Percentiles rank a stretch among this genome's conserved stretches.
Evolutionary conservation across 2,329 filamentous ascomycete species (phyloP).

Genomic region (Ceratocystis eucalypticola): DNA sequence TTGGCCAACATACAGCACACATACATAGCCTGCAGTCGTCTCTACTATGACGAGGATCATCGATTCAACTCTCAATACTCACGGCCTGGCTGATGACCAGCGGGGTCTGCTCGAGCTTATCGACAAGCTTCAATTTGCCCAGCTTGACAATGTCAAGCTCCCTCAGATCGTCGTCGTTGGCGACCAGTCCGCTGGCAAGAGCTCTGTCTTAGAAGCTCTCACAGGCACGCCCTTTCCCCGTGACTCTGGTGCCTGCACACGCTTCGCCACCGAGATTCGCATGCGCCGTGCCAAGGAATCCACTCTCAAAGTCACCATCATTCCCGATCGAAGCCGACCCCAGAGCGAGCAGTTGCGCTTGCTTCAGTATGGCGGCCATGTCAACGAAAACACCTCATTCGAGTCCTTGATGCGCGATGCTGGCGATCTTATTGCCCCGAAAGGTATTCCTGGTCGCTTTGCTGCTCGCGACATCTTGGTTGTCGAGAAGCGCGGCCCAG

Average conservation of each 20-base stretch:
- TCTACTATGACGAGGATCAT: conserved; percentile 24
- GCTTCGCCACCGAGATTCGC: conserved; percentile 47
- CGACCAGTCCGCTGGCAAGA: conserved; percentile 51
- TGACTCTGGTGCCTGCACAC: conserved; percentile 46
- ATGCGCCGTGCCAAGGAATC: conserved; percentile 36
- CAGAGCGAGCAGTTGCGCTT: conserved; percentile 36
- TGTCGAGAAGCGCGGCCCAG: conserved; percentile 45
- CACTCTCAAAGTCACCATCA: conserved; percentile 39
- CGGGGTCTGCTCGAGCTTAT: conserved; percentile 44
- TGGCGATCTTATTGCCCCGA: conserved; percentile 38
- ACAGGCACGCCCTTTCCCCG: conserved; percentile 48
- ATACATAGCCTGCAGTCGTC: not conserved
- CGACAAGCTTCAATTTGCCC: conserved; percentile 40
- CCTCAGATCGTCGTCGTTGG: conserved; percentile 52
- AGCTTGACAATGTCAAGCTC: conserved; percentile 40
- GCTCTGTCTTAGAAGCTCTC: conserved; percentile 49
- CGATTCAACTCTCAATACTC: conserved; percentile 36
- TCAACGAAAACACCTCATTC: conserved; percentile 34
- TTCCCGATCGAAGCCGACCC: conserved; percentile 37
- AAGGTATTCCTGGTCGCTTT: conserved; percentile 37
- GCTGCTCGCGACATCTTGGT: conserved; percentile 41
- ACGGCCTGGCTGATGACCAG: conserved; percentile 41
- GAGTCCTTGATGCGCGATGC: conserved; percentile 39
- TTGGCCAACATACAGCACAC: not conserved
- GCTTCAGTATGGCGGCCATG: conserved; percentile 35